Conservation (phyloP, 1,139 yeast genomes). For the Geotrichum phurueaensis region DNA sequence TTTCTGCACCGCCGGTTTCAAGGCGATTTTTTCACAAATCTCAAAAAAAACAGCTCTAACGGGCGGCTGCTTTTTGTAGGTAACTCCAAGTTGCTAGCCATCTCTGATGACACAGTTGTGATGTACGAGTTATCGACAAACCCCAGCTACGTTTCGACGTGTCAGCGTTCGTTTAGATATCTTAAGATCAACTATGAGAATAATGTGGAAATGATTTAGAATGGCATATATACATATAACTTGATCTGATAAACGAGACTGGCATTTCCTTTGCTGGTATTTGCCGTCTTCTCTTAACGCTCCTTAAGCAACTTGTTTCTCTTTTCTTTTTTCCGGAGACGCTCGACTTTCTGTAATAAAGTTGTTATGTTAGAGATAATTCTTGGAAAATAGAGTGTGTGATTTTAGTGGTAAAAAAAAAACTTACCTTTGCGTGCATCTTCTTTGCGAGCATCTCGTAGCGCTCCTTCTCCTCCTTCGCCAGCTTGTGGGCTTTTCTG, state of each 20-base stretch:
- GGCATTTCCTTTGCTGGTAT: background rate
- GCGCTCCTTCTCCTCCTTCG: slow-evolving; percentile 41
- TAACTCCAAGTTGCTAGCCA: slow-evolving; percentile 9
- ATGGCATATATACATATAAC: background rate
- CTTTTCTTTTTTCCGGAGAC: slow-evolving; percentile 38
- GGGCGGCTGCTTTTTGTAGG: slow-evolving; percentile 9
- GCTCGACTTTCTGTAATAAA: slow-evolving; percentile 31
- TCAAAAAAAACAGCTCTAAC: background rate
- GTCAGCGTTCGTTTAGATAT: slow-evolving; percentile 4
- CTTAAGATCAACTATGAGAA: slow-evolving; percentile 6
- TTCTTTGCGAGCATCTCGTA: slow-evolving; percentile 37
- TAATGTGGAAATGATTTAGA: slow-evolving; percentile 5
- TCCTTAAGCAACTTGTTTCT: slow-evolving; percentile 41
- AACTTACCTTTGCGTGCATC: slow-evolving; percentile 37
- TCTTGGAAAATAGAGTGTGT: background rate
- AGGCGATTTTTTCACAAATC: background rate
- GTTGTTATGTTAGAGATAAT: background rate
- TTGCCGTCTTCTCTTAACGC: slow-evolving; percentile 27
- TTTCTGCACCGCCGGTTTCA: slow-evolving; percentile 9
- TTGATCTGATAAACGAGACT: background rate
- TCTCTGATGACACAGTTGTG: slow-evolving; percentile 3
- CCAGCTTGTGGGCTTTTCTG: slow-evolving; percentile 35
- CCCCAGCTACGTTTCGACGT: slow-evolving; percentile 1
- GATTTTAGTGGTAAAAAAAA: too few species aligned
- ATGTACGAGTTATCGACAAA: slow-evolving; percentile 7